Evolutionary conservation across 345 rosid species (phyloP), one percentile per base, ranked within the genome.

Genomic region (Aquilaria malaccensis): DNA sequence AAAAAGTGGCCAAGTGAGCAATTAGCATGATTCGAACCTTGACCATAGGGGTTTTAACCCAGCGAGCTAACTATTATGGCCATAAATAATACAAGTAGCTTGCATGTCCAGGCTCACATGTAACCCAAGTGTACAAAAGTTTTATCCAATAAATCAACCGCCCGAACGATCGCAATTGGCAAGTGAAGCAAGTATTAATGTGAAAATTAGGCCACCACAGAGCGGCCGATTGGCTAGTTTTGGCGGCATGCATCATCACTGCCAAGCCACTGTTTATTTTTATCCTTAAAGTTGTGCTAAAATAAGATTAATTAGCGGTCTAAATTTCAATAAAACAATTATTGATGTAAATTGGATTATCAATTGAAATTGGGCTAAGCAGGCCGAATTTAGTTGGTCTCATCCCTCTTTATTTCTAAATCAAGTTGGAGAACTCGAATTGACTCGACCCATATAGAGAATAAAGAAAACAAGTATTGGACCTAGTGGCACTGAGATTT

Each of bases 181-280:
- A 41, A 30, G 45, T 51, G 58, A 7, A 51, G 2, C 50, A 13
- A 11, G 1, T 5, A 9, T 59, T 9, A 53, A 62, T 41, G 61
- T 59, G 30, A 53, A 65, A 61, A 47, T 4, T 45, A 15, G 6
- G 67, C 51, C 50, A 46, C 52, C 33, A 11, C 22, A 10, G 43
- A 48, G n/a, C 6, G 22, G 22, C 22, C 22, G 22, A 22, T 22
- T 22, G 22, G 22, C 32, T 11, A 13, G 43, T 32, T 12, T 33
- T 11, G 10, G 30, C 51, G 47, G 58, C 73, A 56, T 65, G 71
- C 74, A 66, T 72, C 77, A 74, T 72, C 80, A n/a, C 41, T 67
- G 29, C 58, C 31, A 10, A 32, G 33, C 50, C 66, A 63, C 67
- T 77, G 77, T 67, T 14, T 9, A 22, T 22, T 22, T 22, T 22